Evolutionary conservation across 2,329 filamentous ascomycete genomes (phyloP).

Genomic region (Paraconiothyrium brasiliense): DNA sequence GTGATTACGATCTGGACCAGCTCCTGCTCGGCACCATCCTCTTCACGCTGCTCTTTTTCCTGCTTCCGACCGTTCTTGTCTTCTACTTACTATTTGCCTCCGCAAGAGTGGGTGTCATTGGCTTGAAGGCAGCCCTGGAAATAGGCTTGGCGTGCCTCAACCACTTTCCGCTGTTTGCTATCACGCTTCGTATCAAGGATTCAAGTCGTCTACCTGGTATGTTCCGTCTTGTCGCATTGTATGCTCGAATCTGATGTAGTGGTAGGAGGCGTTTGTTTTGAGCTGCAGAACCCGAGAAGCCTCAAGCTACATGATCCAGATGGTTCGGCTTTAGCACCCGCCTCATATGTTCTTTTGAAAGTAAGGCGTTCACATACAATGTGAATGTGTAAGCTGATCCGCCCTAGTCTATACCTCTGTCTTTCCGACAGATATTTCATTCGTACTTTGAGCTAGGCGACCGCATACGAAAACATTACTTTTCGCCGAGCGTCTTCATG

Average conservation of each 20-base stretch:
- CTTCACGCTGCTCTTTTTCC: conserved; percentile 93
- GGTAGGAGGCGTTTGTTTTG: conserved; percentile 82
- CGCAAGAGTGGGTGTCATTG: conserved; percentile 93
- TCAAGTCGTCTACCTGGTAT: conserved; percentile 84
- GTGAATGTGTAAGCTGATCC: conserved; percentile 2
- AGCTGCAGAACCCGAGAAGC: conserved; percentile 66
- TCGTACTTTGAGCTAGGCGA: conserved; percentile 96
- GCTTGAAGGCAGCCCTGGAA: conserved; percentile 88
- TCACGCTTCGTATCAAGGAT: conserved; percentile 97
- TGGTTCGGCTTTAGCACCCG: conserved; percentile 59
- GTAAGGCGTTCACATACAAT: conserved; percentile 55
- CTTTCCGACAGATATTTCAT: conserved; percentile 93
- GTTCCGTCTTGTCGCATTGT: conserved; percentile 22
- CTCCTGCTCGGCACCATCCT: conserved; percentile 94
- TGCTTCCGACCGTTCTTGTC: conserved; percentile 92
- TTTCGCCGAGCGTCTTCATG: conserved; percentile 86
- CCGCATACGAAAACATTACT: conserved; percentile 93
- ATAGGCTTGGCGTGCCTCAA: conserved; percentile 93
- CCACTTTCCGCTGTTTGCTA: conserved; percentile 95
- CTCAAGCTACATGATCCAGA: no score
- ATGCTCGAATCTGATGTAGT: conserved; percentile 2
- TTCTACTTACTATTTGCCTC: conserved; percentile 97
- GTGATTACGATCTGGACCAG: conserved; percentile 98
- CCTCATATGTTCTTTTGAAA: conserved; percentile 87
- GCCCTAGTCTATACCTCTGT: conserved; percentile 76